Percentiles rank a stretch among this genome's conserved stretches.
Evolutionary conservation across 106 monocot genomes (phyloP).

Genomic region (Dioscorea dumetorum): DNA sequence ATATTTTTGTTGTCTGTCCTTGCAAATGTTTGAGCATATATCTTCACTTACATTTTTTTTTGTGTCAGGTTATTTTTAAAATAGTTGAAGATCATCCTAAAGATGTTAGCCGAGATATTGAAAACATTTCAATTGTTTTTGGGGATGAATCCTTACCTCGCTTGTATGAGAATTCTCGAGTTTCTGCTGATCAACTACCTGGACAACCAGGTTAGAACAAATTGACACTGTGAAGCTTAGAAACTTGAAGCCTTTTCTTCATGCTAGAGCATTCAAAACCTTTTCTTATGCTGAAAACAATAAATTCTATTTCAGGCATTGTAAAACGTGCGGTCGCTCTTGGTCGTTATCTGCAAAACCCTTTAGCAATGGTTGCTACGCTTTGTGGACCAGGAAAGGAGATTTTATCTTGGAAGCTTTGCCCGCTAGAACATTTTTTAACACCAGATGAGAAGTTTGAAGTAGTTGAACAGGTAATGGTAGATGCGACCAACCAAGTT

Average conservation of each 20-base stretch:
- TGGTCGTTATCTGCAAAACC: conserved; percentile 90
- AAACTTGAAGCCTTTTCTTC: background rate
- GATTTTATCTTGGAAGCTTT: conserved; percentile 95
- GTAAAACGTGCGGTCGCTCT: conserved; percentile 93
- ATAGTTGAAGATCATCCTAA: conserved; percentile 91
- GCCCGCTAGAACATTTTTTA: conserved; percentile 68
- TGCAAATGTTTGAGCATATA: no score
- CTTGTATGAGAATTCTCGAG: conserved; percentile 77
- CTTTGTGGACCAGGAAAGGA: conserved; percentile 89
- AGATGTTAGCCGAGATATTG: conserved; percentile 74
- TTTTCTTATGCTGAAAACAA: background rate
- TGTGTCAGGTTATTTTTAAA: conserved; percentile 72
- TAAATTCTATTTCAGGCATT: conserved; percentile 46
- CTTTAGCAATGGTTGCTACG: conserved; percentile 95
- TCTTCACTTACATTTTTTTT: background rate
- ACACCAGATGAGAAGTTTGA: conserved; percentile 90
- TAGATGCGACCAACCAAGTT: conserved; percentile 90
- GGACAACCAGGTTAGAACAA: conserved; percentile 61
- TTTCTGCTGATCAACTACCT: conserved; percentile 88
- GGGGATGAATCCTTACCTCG: conserved; percentile 88
- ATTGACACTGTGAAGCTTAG: background rate
- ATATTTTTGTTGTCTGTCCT: no score
- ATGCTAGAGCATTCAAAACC: background rate
- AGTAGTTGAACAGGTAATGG: conserved; percentile 94
- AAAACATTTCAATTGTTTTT: conserved; percentile 53